Conservation (phyloP, 345 rosid genomes). For the Linum trigynum region DNA sequence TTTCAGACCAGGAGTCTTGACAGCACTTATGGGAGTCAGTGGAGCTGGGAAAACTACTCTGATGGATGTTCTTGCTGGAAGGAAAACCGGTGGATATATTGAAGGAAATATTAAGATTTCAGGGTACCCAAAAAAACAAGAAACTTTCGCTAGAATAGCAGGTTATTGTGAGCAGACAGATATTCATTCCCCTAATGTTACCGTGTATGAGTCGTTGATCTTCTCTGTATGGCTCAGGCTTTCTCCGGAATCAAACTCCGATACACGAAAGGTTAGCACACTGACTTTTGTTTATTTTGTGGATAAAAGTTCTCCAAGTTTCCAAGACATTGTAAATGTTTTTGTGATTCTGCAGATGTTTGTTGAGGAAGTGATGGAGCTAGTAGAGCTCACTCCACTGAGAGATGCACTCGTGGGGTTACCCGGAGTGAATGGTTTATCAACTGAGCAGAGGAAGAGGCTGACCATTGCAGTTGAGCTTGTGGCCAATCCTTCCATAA, state of each 20-base stretch:
- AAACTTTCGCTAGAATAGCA: slow-evolving; percentile 58
- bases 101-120: slow-evolving; percentile 44
- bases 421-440: too few species aligned
- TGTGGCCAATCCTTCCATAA: too few species aligned
- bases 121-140: slow-evolving; percentile 59
- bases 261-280: slow-evolving; percentile 37
- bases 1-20: slow-evolving; percentile 59
- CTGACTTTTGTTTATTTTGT: too few species aligned
- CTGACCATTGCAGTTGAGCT: too few species aligned
- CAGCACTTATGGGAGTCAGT: slow-evolving; percentile 63
- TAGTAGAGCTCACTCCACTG: too few species aligned
- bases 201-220: slow-evolving; percentile 49
- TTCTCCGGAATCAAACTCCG: slow-evolving; percentile 47
- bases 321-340: too few species aligned
- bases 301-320: too few species aligned
- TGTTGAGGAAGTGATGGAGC: too few species aligned
- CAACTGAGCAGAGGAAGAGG: too few species aligned
- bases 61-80: slow-evolving; percentile 67
- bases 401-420: too few species aligned
- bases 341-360: too few species aligned
- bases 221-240: slow-evolving; percentile 64
- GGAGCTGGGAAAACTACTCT: slow-evolving; percentile 73
- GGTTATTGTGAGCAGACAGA: slow-evolving; percentile 74
- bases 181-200: slow-evolving; percentile 59
- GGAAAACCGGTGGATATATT: slow-evolving; percentile 64